phyloP scores from a whole-genome alignment of 2,329 filamentous ascomycete genomes.

The Rhynchosporium graminicola region DNA sequence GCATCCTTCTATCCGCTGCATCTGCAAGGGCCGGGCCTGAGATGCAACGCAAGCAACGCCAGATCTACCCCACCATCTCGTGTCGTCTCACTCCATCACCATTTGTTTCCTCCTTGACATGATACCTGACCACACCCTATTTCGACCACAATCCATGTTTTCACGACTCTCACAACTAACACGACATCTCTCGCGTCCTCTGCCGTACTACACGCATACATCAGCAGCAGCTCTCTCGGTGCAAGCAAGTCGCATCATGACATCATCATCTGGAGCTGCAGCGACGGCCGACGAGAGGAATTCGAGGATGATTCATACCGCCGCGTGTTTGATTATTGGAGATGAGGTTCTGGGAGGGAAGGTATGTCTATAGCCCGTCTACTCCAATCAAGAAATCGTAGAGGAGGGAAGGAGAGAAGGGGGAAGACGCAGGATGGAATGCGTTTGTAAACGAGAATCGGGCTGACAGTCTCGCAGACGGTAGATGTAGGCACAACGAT shows the following conservation, averaged over 20 bases:
- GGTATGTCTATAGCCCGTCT: constrained; percentile 52
- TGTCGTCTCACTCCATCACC: not conserved
- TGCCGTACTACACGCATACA: constrained; percentile 56
- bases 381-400: not conserved
- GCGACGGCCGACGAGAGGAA: constrained; percentile 55
- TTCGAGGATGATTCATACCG: constrained; percentile 77
- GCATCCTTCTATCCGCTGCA: not conserved
- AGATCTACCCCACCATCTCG: constrained; percentile 8
- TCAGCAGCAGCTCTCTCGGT: constrained; percentile 31
- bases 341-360: constrained; percentile 96
- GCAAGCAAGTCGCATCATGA: constrained; percentile 44
- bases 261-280: constrained; percentile 40
- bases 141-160: constrained; percentile 60
- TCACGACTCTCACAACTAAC: constrained; percentile 71
- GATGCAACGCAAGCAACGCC: not conserved
- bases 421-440: not conserved
- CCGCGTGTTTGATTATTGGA: constrained; percentile 92
- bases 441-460: constrained; percentile 35
- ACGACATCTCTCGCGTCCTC: constrained; percentile 67
- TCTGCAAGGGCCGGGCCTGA: constrained; percentile 5
- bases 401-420: not conserved
- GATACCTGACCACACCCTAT: not conserved
- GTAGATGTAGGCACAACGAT: constrained; percentile 40
- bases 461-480: constrained; percentile 38
- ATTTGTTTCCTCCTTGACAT: not conserved